A percentile compares a stretch with the other conserved stretches of the same genome.
Conservation (phyloP, 2,329 filamentous ascomycete species). For the Didymellaceae sp. region DNA sequence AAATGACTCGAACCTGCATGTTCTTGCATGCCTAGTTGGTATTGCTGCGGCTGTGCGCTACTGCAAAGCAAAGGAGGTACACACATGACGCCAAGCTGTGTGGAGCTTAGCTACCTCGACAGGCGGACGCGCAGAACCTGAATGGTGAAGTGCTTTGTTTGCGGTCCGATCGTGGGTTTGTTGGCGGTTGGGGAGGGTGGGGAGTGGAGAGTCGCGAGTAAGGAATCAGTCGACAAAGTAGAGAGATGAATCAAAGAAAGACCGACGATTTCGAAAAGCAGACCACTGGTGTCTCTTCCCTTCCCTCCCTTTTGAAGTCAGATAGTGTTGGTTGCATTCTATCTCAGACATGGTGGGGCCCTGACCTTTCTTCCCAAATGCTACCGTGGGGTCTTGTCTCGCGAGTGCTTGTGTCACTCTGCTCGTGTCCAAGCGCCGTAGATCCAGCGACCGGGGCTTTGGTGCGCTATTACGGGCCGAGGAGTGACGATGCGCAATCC, state of each 20-base stretch:
- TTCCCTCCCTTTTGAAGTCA: no score
- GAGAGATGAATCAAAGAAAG: no score
- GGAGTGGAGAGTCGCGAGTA: not conserved
- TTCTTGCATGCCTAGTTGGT: conserved; percentile 20
- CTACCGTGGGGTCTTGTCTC: conserved; percentile 5
- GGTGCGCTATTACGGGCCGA: conserved; percentile 14
- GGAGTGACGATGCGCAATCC: conserved; percentile 9
- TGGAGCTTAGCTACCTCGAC: conserved; percentile 12
- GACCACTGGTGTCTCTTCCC: not conserved
- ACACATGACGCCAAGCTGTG: conserved; percentile 27
- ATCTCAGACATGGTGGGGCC: not conserved
- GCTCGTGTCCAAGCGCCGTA: conserved; percentile 8
- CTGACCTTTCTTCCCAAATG: conserved; percentile 2
- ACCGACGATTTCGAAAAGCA: no score
- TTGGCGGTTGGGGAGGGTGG: conserved; percentile 4
- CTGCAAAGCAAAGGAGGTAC: conserved; percentile 35
- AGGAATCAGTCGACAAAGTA: no score
- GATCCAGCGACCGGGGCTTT: conserved; percentile 14
- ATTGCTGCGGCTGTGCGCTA: conserved; percentile 22
- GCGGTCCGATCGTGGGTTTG: conserved; percentile 5
- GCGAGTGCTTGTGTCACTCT: conserved; percentile 9
- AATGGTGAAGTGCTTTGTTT: conserved; percentile 24
- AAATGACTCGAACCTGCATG: conserved; percentile 31
- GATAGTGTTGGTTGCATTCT: not conserved
- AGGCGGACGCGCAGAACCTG: conserved; percentile 39